Evolutionary conservation across 345 rosid genomes (phyloP).

Genomic region (Schrenkiella parvula): DNA sequence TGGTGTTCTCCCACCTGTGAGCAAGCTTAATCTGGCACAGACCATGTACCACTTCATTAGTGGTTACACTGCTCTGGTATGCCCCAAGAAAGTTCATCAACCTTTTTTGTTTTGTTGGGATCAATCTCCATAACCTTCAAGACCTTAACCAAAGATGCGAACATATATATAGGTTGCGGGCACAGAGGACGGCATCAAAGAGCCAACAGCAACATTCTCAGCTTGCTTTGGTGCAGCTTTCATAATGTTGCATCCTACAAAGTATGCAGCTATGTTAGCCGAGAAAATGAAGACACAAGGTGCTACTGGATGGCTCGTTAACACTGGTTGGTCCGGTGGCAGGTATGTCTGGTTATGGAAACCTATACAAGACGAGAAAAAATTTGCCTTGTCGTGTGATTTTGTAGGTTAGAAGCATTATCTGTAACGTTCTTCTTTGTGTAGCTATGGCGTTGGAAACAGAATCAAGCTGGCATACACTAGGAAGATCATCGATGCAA

Average conservation of each 20-base stretch:
- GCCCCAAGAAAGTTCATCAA: neutral
- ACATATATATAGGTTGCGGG: constrained; percentile 66
- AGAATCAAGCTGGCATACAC: constrained; percentile 87
- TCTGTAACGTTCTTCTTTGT: neutral
- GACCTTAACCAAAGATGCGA: neutral
- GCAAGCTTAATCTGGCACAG: constrained; percentile 87
- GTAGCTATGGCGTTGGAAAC: constrained; percentile 78
- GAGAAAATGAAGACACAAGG: constrained; percentile 96
- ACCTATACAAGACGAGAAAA: neutral
- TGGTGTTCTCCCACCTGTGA: constrained; percentile 98
- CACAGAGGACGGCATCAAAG: constrained; percentile 90
- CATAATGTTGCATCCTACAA: constrained; percentile 97
- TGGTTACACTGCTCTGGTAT: constrained; percentile 95
- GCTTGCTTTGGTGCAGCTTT: constrained; percentile 99
- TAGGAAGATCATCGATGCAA: constrained; percentile 85
- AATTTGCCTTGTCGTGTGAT: neutral
- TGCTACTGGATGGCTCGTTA: constrained; percentile 96
- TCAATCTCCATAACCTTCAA: neutral
- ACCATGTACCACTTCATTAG: constrained; percentile 99
- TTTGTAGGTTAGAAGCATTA: neutral
- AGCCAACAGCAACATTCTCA: constrained; percentile 88
- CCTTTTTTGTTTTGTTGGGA: neutral
- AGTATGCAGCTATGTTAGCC: constrained; percentile 92
- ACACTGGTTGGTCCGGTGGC: constrained; percentile 99
- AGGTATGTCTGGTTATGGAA: constrained; percentile 41